Conservation (phyloP, 257 asterid species). For the Jacaranda mimosifolia region DNA sequence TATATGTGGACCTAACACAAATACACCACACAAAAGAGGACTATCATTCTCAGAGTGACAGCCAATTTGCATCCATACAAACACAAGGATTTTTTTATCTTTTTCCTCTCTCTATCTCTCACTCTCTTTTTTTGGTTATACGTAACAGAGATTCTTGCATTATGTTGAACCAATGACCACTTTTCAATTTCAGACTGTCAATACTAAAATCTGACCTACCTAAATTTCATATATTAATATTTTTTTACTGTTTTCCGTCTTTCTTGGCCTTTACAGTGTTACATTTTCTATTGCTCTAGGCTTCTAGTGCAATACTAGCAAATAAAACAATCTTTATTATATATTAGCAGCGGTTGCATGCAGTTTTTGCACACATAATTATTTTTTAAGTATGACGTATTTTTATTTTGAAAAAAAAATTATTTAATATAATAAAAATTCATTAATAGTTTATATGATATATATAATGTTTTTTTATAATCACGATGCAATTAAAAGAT, state of each 20-base stretch:
- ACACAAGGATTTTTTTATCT: slow-evolving; percentile 4
- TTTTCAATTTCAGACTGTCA: slow-evolving; percentile 30
- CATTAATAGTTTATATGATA: too few relatives aligned
- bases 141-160: slow-evolving; percentile 2
- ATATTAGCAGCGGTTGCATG: too few relatives aligned
- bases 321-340: too few relatives aligned
- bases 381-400: too few relatives aligned
- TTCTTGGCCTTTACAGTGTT: slow-evolving; percentile 24
- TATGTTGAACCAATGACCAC: slow-evolving; percentile 29
- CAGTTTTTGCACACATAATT: too few relatives aligned
- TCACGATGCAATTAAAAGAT: too few relatives aligned
- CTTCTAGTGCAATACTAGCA: neutral
- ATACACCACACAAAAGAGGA: slow-evolving; percentile 29
- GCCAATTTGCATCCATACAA: slow-evolving; percentile 43
- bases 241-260: neutral
- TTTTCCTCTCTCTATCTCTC: neutral
- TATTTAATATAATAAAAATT: too few relatives aligned
- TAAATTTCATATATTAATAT: slow-evolving; percentile 14
- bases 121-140: neutral
- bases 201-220: slow-evolving; percentile 23
- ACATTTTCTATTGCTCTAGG: neutral
- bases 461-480: too few relatives aligned
- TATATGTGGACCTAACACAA: slow-evolving; percentile 50
- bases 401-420: too few relatives aligned
- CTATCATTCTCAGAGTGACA: slow-evolving; percentile 45